Percentiles rank a stretch among this genome's conserved stretches.
These are phyloP conservation scores for Penstemon barbatus DNA, from an alignment of 257 asterid genomes.

Conservation along the genomic window DNA sequence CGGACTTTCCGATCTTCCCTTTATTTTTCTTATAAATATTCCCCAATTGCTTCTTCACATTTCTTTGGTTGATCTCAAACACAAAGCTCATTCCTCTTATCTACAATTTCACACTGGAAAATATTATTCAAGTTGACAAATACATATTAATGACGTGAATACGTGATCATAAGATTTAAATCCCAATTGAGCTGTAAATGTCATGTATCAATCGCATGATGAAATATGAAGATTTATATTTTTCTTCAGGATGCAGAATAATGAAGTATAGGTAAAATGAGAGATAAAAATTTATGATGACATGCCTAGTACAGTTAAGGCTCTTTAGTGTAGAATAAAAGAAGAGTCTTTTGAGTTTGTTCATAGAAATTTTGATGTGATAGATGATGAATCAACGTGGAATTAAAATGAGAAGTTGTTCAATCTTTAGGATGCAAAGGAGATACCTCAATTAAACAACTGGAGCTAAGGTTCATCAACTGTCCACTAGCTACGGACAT, in stretches of 20 bases:
- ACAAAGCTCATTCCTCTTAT: conserved; percentile 76
- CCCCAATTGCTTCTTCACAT: conserved; percentile 51
- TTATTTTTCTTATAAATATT: conserved; percentile 35
- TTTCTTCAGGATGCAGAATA: not conserved
- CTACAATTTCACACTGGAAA: conserved; percentile 37
- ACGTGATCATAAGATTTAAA: not conserved
- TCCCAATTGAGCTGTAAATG: not conserved
- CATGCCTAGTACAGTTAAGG: not conserved
- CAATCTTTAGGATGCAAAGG: conserved; percentile 13
- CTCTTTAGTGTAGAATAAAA: not conserved
- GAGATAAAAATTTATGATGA: not conserved
- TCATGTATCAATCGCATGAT: no score
- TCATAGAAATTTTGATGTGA: not conserved
- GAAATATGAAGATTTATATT: no score
- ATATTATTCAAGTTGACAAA: not conserved
- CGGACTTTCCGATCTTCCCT: conserved; percentile 42
- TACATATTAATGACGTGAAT: not conserved
- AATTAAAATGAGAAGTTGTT: not conserved
- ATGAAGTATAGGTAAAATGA: not conserved
- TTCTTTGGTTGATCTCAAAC: conserved; percentile 65
- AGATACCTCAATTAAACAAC: conserved; percentile 89
- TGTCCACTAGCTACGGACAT: conserved; percentile 62
- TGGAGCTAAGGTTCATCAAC: conserved; percentile 58
- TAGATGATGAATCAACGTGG: not conserved
- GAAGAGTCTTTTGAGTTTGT: not conserved